Percentiles rank a stretch among this genome's conserved stretches.
Conservation (phyloP, 164 flowering plant genomes). For the Vitis labrusca region DNA sequence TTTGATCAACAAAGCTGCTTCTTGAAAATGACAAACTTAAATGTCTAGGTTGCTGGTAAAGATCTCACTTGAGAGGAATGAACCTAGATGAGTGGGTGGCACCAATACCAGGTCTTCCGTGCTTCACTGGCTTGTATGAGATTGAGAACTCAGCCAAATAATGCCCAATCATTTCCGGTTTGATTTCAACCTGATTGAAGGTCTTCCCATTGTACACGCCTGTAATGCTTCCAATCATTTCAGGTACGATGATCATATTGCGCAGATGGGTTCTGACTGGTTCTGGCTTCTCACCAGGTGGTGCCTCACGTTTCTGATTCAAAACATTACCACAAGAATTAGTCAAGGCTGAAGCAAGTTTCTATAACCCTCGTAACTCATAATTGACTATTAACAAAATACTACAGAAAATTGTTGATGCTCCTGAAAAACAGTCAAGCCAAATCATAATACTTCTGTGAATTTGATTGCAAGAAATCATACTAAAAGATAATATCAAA, state of each 20-base stretch:
- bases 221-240: conserved; percentile 65
- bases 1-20: conserved; percentile 2
- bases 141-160: conserved; percentile 69
- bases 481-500: too few relatives aligned
- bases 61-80: conserved; percentile 54
- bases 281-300: conserved; percentile 65
- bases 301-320: conserved; percentile 62
- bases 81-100: conserved; percentile 74
- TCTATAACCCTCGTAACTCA: background rate
- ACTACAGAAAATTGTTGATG: too few relatives aligned
- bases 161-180: conserved; percentile 73
- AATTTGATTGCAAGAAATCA: too few relatives aligned
- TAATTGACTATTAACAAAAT: too few relatives aligned
- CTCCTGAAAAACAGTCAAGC: too few relatives aligned
- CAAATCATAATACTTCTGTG: too few relatives aligned
- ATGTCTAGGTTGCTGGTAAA: background rate
- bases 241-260: conserved; percentile 63
- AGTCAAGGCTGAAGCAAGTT: background rate
- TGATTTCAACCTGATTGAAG: conserved; percentile 71
- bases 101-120: conserved; percentile 77
- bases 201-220: conserved; percentile 74
- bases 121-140: conserved; percentile 74
- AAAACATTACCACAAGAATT: background rate
- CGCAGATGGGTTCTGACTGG: conserved; percentile 51
- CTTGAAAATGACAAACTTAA: conserved; percentile 3